Evolutionary conservation across 1,284 basidiomycete genomes (phyloP), one percentile per base, ranked within the genome.

Genomic region (Tylopilus sp.): DNA sequence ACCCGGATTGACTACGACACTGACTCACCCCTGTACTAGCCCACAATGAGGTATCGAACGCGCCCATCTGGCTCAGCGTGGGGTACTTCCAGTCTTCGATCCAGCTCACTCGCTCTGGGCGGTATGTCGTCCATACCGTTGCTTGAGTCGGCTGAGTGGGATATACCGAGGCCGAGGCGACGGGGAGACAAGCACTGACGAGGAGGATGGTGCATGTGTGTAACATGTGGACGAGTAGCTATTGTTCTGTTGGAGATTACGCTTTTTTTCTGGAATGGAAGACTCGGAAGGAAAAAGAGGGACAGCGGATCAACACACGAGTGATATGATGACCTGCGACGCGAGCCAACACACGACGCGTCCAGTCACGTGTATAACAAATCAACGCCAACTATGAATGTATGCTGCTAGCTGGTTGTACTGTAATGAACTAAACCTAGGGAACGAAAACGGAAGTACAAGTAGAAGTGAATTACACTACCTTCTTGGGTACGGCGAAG

Each of bases 81-180:
- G 87, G 36, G 29, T 29, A 29, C 29, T 29, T 29, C 29, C 29
- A 29, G 29, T 29, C 29, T 29, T 29, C 29, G 29, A 78, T 76
- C 88, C 88, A 89, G 9, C 72, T 80, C 6, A 88, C 72, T 6
- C 70, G 63, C 47, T 77, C 79, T 16, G 79, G 72, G 47, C 77
- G 72, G n/a, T 86, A 86, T 53, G 82, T 81, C 36, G 70, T 70
- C 70, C 82, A 83, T 2, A 82, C 77, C 0, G 87, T 85, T 52
- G 72, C 77, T 41, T 82, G 75, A 22, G 84, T 63, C 22, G 87
- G 88, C n/a, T 79, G 73, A 2, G 82, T 87, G 1, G 84, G 83
- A 67, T 85, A 88, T 33, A 89, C 70, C 19, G 77, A 75, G 39
- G 75, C 80, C 12, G 53, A 58, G 57, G 63, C 70, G 32, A 69